Evolutionary conservation across 306 rosid species (phyloP).

Genomic region (Argentina anserina): DNA sequence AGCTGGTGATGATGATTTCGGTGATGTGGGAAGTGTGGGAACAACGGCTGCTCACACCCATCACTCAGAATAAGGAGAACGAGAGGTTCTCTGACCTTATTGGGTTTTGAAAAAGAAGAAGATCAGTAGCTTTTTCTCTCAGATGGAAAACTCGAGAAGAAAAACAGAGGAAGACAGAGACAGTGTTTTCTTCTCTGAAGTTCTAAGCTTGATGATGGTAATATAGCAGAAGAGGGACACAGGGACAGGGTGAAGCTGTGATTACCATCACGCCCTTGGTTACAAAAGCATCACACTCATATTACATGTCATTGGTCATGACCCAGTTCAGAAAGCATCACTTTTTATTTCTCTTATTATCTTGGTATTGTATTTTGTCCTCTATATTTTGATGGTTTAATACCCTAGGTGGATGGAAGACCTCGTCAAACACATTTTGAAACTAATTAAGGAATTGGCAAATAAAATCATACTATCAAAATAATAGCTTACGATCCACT

Average conservation of each 20-base stretch:
- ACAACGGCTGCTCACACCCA: conserved; percentile 90
- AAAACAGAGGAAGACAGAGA: neutral
- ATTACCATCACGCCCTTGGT: conserved; percentile 29
- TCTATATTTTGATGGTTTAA: neutral
- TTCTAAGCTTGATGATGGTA: neutral
- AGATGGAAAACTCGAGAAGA: neutral
- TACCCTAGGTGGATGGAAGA: neutral
- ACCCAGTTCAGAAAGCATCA: neutral
- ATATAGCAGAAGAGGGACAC: conserved; percentile 21
- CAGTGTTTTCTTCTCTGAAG: neutral
- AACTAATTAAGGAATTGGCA: neutral
- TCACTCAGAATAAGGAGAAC: conserved; percentile 52
- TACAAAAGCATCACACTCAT: neutral
- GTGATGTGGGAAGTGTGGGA: conserved; percentile 93
- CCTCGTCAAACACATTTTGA: neutral
- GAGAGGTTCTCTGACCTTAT: neutral
- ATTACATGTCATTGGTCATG: neutral
- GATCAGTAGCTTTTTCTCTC: neutral
- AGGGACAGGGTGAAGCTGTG: neutral
- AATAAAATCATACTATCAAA: neutral
- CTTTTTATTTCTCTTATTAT: neutral
- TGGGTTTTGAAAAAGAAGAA: neutral
- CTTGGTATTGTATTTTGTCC: neutral
- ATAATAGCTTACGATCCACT: too few species aligned
- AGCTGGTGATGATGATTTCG: conserved; percentile 86